phyloP scores from a whole-genome alignment of 1,139 yeast genomes.

The Debaryomyces nepalensis region DNA sequence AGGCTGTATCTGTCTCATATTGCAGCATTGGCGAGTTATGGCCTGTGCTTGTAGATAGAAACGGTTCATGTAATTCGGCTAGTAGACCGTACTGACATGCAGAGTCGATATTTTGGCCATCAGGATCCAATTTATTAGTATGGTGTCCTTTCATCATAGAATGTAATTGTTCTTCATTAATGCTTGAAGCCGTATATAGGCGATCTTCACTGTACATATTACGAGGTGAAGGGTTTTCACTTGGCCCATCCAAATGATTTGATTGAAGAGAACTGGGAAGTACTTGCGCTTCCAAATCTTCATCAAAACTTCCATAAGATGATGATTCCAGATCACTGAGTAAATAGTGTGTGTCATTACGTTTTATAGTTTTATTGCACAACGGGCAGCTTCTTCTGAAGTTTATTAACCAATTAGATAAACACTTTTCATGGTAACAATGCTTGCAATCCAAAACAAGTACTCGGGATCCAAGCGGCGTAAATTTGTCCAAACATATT shows the following conservation, averaged over 20 bases:
- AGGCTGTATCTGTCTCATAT: slow-evolving; percentile 2
- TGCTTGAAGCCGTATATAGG: background rate
- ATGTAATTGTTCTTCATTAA: background rate
- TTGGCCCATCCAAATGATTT: slow-evolving; percentile 4
- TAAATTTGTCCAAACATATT: slow-evolving; percentile 49
- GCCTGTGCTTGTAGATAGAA: slow-evolving; percentile 5
- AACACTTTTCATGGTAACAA: slow-evolving; percentile 48
- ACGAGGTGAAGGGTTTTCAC: background rate
- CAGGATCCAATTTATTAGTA: no score
- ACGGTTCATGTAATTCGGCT: slow-evolving; percentile 1
- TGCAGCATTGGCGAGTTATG: slow-evolving; percentile 14
- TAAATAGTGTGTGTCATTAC: slow-evolving; percentile 17
- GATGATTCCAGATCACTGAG: slow-evolving; percentile 27
- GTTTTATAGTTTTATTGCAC: slow-evolving; percentile 39
- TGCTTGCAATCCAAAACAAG: slow-evolving; percentile 51
- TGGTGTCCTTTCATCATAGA: no score
- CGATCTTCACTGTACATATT: background rate
- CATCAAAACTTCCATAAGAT: slow-evolving; percentile 26
- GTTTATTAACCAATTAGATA: slow-evolving; percentile 52
- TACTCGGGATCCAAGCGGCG: slow-evolving; percentile 43
- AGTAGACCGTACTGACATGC: background rate
- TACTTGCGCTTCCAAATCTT: slow-evolving; percentile 22
- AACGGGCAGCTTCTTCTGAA: slow-evolving; percentile 51
- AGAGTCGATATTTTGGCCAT: background rate
- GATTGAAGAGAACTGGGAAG: background rate